phyloP scores from a whole-genome alignment of 768 basidiomycete genomes.

The Pseudohyphozyma bogoriensis region DNA sequence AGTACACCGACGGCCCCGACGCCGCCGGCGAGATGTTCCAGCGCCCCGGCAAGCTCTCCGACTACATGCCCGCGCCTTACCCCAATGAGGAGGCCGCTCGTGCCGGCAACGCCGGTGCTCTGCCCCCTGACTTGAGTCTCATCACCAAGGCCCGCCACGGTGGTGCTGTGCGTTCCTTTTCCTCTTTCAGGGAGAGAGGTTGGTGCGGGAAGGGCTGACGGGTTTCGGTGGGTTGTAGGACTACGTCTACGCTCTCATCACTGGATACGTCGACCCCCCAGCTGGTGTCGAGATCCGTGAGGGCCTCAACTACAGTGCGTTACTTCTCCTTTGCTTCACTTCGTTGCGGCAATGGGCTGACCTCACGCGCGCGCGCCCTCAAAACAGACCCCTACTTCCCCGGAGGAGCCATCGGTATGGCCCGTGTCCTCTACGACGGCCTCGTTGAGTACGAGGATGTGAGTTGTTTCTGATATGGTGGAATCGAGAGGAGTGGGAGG shows the following conservation, averaged over 20 bases:
- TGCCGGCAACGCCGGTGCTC: slow-evolving; percentile 83
- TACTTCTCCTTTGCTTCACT: background rate
- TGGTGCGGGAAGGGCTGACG: background rate
- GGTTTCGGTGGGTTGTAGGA: slow-evolving; percentile 49
- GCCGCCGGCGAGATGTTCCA: slow-evolving; percentile 96
- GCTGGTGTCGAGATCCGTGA: slow-evolving; percentile 90
- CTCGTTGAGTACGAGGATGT: slow-evolving; percentile 91
- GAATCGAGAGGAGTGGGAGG: too few relatives aligned
- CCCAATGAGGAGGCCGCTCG: slow-evolving; percentile 96
- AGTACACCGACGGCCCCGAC: slow-evolving; percentile 93
- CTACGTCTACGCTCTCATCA: slow-evolving; percentile 92
- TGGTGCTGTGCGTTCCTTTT: slow-evolving; percentile 49
- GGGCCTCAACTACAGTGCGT: slow-evolving; percentile 75
- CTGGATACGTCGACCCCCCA: slow-evolving; percentile 92
- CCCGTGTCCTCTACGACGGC: slow-evolving; percentile 87
- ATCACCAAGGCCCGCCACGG: slow-evolving; percentile 98
- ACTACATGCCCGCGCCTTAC: slow-evolving; percentile 91
- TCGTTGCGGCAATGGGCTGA: too few relatives aligned
- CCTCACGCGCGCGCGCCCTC: background rate
- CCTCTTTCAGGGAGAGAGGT: background rate
- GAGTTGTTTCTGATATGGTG: too few relatives aligned
- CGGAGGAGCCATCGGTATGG: slow-evolving; percentile 97
- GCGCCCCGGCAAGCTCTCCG: slow-evolving; percentile 93
- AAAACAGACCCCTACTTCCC: slow-evolving; percentile 82
- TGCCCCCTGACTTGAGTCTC: slow-evolving; percentile 92